Percentiles rank a stretch among this genome's conserved stretches.
Evolutionary conservation across 192 early-diverging fungal species (phyloP).

Genomic region (Phlyctochytrium arcticum): DNA sequence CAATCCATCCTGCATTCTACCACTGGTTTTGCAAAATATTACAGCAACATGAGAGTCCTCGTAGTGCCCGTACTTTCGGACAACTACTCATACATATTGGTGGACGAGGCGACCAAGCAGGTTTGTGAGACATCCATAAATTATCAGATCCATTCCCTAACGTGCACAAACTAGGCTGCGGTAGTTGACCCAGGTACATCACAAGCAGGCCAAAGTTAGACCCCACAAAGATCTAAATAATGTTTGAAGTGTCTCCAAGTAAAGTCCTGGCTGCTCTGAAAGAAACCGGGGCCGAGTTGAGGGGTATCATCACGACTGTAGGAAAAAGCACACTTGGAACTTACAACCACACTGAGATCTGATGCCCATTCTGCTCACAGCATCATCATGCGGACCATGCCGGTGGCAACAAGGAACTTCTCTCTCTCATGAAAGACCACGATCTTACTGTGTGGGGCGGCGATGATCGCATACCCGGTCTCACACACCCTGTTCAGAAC

Average conservation of each 20-base stretch:
- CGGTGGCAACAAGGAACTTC: conserved; percentile 67
- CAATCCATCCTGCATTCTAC: too few species aligned
- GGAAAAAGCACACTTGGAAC: conserved; percentile 17
- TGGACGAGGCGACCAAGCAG: conserved; percentile 48
- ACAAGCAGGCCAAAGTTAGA: too few species aligned
- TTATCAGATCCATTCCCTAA: neutral
- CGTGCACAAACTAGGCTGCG: conserved; percentile 21
- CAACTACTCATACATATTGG: conserved; percentile 84
- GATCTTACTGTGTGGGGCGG: conserved; percentile 75
- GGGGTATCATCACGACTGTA: conserved; percentile 6
- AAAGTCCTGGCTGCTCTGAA: conserved; percentile 38
- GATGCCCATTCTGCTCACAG: conserved; percentile 49
- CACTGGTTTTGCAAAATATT: too few species aligned
- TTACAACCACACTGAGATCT: neutral
- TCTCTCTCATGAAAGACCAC: conserved; percentile 32
- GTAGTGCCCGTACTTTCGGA: conserved; percentile 68
- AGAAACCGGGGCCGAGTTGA: neutral
- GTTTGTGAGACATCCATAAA: neutral
- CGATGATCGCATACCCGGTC: conserved; percentile 77
- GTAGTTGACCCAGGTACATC: conserved; percentile 88
- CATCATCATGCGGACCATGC: conserved; percentile 93
- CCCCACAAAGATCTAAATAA: too few species aligned
- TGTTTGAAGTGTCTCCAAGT: too few species aligned
- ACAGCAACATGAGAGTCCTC: conserved; percentile 59
- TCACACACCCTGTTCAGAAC: conserved; percentile 70